Base-by-base conservation (phyloP, 805 yeast species). In the Yarrowia keelungensis region DNA sequence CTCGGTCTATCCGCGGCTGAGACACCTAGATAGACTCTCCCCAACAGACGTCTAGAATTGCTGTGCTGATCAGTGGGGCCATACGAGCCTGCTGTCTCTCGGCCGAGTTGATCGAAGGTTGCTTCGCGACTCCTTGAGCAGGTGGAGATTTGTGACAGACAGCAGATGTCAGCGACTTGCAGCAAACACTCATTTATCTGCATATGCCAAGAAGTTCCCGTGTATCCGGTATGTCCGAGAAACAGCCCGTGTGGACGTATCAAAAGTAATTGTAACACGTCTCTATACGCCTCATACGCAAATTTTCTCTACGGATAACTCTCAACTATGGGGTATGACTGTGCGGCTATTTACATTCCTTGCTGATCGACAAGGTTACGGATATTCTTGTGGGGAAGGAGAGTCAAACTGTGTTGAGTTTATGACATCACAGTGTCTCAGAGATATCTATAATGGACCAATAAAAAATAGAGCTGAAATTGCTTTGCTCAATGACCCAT, bases 291-390 rank as follows among this genome's bases (percentile, higher is more conserved):
- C 32, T 26, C 32, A 26, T 3, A 26, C 32, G 32, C 32, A 26
- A 26, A 26, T 5, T 5, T 19, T 26, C 32, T 26, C 32, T 26
- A 26, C 32, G 32, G 32, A 26, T 26, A 26, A 26, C 8, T 14
- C 45, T 11, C 7, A 43, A 43, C 10, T 15, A 32, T 49, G 38
- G 39, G 38, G 53, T 32, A 49, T n/a, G 10, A 0, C 36, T 26
- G 56, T 51, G 19, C 59, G 59, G 59, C 59, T 38, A 53, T 38
- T 19, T 38, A 53, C 59, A 53, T 38, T 53, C 59, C 59, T 53
- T 16, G 59, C 35, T 19, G 59, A 38, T 53, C 59, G 35, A 3
- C 59, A 53, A 53, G 22, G 59, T 53, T 53, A 53, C 59, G 45
- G 45, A 53, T 53, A 38, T 5, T 38, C 22, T 35, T 36, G 43